Evolutionary conservation across 2,329 filamentous ascomycete genomes (phyloP), one percentile per base, ranked within the genome.

Genomic region (Paracoccidioides lutzii): DNA sequence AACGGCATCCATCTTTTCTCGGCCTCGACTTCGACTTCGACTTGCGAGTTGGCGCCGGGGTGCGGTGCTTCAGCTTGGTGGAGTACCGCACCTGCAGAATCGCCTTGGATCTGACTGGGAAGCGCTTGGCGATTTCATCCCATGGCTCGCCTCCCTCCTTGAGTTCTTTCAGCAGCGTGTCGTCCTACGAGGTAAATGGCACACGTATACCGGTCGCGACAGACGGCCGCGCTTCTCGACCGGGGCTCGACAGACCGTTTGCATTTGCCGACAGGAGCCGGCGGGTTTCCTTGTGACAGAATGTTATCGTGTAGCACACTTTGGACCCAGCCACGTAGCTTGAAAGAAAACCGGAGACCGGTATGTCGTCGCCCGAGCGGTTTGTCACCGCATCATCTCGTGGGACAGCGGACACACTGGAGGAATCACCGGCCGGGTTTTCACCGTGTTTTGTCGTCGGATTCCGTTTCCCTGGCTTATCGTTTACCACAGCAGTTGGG

Each of bases 91-190:
- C 42, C 38, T 53, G 52, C 52, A 53, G 42, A 53, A 22, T 53
- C 38, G 42, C 42, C 33, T 46, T 54, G 30, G 43, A 54, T 54
- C 33, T 54, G 52, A 41, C 43, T n/a, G 41, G 43, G 41, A 54
- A 54, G 43, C 52, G 12, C 52, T 54, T 54, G 41, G 43, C 30
- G 30, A 54, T 54, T 30, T 54, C 30, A 54, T 54, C 43, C 43
- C 41, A 54, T 46, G 52, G 32, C 52, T 46, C 52, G 30, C 43
- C 42, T 30, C 53, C 50, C 41, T 60, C 15, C 57, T 59, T 50
- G 55, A 59, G 45, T 58, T 59, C 46, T 56, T 58, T 38, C 52
- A 57, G 38, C 52, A 55, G 41, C 53, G 56, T 30, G 55, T 54
- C 42, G 4, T 54, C 43, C 41, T 54, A 15, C 12, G 32, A 44